A percentile compares a stretch with the other conserved stretches of the same genome.
Evolutionary conservation across 139 green algal genomes (phyloP).

Genomic region (Prasinococcaceae sp.): DNA sequence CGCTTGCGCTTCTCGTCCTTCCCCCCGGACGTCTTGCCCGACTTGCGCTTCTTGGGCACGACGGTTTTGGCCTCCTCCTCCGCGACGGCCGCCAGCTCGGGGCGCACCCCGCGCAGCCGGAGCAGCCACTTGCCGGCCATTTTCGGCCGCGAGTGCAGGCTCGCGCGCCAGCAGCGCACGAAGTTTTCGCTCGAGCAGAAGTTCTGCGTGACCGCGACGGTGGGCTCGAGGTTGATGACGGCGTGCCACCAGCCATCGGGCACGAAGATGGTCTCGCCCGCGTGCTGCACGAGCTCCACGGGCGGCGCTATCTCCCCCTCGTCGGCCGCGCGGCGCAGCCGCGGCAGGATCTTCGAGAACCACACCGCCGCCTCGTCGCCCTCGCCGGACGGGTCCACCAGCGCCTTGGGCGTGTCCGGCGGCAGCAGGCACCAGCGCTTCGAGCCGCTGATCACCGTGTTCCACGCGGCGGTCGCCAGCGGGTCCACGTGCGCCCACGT

Average conservation of each 20-base stretch:
- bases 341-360: neutral
- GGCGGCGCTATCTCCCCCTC: neutral
- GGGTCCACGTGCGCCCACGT: constrained; percentile 65
- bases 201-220: constrained; percentile 20
- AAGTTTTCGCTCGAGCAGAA: constrained; percentile 7
- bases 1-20: no score
- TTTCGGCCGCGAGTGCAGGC: constrained; percentile 1
- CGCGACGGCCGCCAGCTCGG: no score
- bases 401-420: constrained; percentile 38
- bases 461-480: constrained; percentile 70
- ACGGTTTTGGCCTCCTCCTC: no score
- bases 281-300: constrained; percentile 38
- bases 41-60: no score
- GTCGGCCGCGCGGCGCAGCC: neutral
- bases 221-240: constrained; percentile 61
- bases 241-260: constrained; percentile 79
- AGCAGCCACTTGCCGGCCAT: constrained; percentile 8
- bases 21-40: no score
- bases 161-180: neutral
- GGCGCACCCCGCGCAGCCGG: no score
- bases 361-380: neutral
- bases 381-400: constrained; percentile 26
- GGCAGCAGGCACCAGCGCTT: constrained; percentile 56
- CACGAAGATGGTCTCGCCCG: constrained; percentile 74
- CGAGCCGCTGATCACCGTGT: constrained; percentile 41